A percentile compares a stretch with the other conserved stretches of the same genome.
Evolutionary conservation across 1,139 yeast genomes (phyloP).

Genomic region (Blastobotrys petasosporus): DNA sequence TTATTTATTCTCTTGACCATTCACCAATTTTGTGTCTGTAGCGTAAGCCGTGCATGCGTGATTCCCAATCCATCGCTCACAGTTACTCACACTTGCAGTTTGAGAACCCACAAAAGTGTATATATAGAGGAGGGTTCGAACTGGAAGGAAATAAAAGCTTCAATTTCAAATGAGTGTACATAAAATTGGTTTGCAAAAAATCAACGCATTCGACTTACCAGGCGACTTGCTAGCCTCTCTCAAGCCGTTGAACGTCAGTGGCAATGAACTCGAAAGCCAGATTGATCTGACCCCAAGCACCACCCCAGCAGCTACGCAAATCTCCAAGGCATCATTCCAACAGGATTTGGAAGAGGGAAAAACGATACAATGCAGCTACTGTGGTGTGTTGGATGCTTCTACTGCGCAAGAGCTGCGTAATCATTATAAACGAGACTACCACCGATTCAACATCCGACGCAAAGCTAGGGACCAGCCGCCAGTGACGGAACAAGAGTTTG

Average conservation of each 20-base stretch:
- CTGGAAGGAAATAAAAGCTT: neutral
- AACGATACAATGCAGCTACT: constrained; percentile 15
- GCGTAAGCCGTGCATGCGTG: neutral
- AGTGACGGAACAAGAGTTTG: constrained; percentile 56
- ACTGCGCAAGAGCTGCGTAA: constrained; percentile 33
- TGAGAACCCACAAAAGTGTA: too few relatives aligned
- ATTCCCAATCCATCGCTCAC: neutral
- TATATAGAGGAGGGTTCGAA: too few relatives aligned
- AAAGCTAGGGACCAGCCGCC: constrained; percentile 42
- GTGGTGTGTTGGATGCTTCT: constrained; percentile 18
- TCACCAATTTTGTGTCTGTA: neutral
- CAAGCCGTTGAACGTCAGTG: constrained; percentile 53
- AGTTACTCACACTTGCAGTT: neutral
- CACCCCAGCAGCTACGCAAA: constrained; percentile 9
- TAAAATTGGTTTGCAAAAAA: constrained; percentile 8
- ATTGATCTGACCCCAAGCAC: constrained; percentile 8
- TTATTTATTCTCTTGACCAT: neutral
- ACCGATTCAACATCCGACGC: constrained; percentile 57
- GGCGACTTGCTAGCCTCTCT: constrained; percentile 42
- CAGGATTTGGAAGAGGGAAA: constrained; percentile 9
- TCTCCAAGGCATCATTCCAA: constrained; percentile 5
- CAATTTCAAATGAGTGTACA: neutral
- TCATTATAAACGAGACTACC: constrained; percentile 60
- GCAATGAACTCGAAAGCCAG: constrained; percentile 31
- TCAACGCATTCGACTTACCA: constrained; percentile 49